These are phyloP conservation scores for Pharus latifolius DNA, from an alignment of 176 grass and related monocot species.

Conservation along the genomic window DNA sequence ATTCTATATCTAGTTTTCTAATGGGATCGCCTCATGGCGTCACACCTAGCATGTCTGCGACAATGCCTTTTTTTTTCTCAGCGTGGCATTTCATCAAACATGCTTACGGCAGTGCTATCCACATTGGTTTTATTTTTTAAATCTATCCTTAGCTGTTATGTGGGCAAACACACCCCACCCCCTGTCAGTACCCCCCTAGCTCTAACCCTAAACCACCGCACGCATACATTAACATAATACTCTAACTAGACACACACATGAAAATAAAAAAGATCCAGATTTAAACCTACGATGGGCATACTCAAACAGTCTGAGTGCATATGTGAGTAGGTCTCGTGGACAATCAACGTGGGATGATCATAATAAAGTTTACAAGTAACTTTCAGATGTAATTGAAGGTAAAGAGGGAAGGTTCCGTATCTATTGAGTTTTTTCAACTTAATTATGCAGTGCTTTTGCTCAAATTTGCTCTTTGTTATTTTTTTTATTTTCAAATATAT, in stretches of 20 bases:
- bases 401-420: not conserved
- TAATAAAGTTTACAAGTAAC: not conserved
- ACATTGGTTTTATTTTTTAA: too few species aligned
- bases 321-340: not conserved
- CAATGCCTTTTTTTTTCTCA: not conserved
- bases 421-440: not conserved
- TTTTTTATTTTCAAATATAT: too few species aligned
- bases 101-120: not conserved
- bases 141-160: too few species aligned
- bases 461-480: too few species aligned
- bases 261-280: too few species aligned
- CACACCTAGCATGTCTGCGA: not conserved
- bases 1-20: not conserved
- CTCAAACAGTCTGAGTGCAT: too few species aligned
- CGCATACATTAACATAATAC: too few species aligned
- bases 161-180: too few species aligned
- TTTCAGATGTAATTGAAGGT: not conserved
- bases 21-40: not conserved
- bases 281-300: too few species aligned
- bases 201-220: too few species aligned
- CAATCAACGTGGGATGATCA: not conserved
- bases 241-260: too few species aligned
- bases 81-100: not conserved
- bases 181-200: too few species aligned
- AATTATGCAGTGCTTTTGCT: not conserved